Base-by-base conservation (phyloP, 2,329 filamentous ascomycete genomes). In the Aspergillus amoenus region DNA sequence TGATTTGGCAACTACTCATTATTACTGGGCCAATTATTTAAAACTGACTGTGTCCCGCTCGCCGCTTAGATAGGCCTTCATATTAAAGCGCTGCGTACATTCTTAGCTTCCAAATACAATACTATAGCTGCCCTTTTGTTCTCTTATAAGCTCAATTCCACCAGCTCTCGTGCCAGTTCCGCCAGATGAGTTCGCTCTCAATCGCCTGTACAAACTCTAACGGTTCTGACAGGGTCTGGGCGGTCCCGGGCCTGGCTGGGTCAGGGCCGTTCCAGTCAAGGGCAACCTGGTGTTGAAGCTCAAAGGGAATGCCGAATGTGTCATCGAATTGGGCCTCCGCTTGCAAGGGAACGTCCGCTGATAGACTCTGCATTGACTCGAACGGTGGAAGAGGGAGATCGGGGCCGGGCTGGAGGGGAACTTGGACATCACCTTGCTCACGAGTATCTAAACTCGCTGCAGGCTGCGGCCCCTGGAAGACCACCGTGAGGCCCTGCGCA, bases 141-240 rank as follows among this genome's bases (percentile, higher is more conserved):
- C n/a, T n/a, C n/a, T n/a, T n/a, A n/a, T n/a, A n/a, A n/a, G n/a
- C n/a, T n/a, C n/a, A 41, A 40, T 47, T 46, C 52, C 52, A 48
- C 49, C 49, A 52, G 15, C 45, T 55, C 27, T 55, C 52, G 21
- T 55, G 52, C 52, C 52, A 55, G 21, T 55, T 48, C 2, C 52
- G 21, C 52, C 52, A 55, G 12, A 39, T 39, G 15, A 55, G 27
- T 27, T 55, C 52, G 2, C 30, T 44, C 37, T 55, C 52, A 7
- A 55, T 43, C 11, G 45, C 52, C n/a, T 45, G 24, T 21, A 55
- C 52, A 18, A 55, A 34, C 18, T 55, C 52, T 8, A 55, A 22
- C 13, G 52, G 52, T 3, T 55, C 24, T 6, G 52, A 30, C 8
- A 48, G 22, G 11, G 34, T 37, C 43, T 15, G 52, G 9, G 6